Percentiles rank a stretch among this genome's conserved stretches.
Evolutionary conservation across 1,284 basidiomycete genomes (phyloP).

Genomic region (Boletellus sp.): DNA sequence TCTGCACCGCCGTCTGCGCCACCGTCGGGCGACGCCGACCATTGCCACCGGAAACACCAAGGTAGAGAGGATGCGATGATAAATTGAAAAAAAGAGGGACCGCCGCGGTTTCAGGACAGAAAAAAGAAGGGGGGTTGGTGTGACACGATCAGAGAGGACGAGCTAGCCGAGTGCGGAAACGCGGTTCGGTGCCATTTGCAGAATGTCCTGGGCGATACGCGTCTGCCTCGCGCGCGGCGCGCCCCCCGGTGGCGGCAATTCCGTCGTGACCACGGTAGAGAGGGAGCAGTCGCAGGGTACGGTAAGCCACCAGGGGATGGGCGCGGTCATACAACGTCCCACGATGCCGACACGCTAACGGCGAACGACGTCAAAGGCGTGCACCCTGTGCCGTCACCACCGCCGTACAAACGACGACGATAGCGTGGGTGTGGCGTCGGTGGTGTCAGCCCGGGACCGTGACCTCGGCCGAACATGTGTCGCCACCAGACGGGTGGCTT

Average conservation of each 20-base stretch:
- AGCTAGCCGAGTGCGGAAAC: conserved; percentile 34
- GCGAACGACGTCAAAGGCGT: not conserved
- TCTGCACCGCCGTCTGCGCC: conserved; percentile 26
- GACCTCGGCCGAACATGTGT: not conserved
- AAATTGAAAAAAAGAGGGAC: not conserved
- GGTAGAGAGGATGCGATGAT: not conserved
- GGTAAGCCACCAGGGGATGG: conserved; percentile 26
- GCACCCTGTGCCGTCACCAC: conserved; percentile 3
- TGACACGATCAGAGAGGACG: not conserved
- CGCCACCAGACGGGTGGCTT: conserved; percentile 13
- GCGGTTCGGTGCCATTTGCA: conserved; percentile 44
- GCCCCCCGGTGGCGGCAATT: not conserved
- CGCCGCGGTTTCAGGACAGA: too few relatives aligned
- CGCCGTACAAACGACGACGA: conserved; percentile 28
- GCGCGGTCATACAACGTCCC: not conserved
- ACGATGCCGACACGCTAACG: too few relatives aligned
- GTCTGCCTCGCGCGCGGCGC: not conserved
- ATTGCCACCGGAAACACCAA: not conserved
- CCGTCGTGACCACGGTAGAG: conserved; percentile 26
- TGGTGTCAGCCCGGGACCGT: conserved; percentile 1
- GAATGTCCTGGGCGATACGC: conserved; percentile 31
- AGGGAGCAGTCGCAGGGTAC: conserved; percentile 29
- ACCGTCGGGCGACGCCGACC: conserved; percentile 31
- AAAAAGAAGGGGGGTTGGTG: too few relatives aligned
- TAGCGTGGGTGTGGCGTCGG: conserved; percentile 25